phyloP scores from a whole-genome alignment of 805 yeast species.

The Metschnikowia colocasiae region DNA sequence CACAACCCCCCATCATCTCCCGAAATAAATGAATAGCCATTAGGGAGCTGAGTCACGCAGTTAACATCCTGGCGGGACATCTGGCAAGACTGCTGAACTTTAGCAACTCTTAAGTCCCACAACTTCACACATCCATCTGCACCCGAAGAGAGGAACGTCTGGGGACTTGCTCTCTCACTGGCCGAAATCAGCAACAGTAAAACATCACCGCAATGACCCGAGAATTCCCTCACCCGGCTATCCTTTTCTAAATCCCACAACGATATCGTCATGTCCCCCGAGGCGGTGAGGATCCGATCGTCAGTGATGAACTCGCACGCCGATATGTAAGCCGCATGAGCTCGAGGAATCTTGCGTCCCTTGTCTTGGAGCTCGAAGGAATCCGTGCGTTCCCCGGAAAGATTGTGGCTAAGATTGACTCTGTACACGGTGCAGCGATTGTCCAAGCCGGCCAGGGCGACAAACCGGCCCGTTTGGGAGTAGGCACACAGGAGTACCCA shows the following conservation, averaged over 20 bases:
- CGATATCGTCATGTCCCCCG: constrained; percentile 79
- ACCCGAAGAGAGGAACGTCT: constrained; percentile 55
- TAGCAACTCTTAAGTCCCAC: constrained; percentile 53
- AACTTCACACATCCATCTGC: constrained; percentile 65
- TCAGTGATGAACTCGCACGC: constrained; percentile 66
- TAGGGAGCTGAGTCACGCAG: constrained; percentile 57
- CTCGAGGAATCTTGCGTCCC: constrained; percentile 33
- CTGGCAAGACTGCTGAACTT: constrained; percentile 47
- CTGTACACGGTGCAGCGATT: constrained; percentile 73
- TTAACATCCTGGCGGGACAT: constrained; percentile 65
- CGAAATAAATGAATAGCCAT: constrained; percentile 63
- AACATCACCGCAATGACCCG: constrained; percentile 73
- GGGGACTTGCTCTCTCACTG: constrained; percentile 10
- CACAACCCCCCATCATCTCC: constrained; percentile 80
- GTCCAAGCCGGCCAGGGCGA: constrained; percentile 81
- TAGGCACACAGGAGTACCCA: constrained; percentile 78
- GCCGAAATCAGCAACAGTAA: constrained; percentile 37
- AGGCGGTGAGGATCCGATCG: constrained; percentile 56
- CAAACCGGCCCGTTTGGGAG: constrained; percentile 59
- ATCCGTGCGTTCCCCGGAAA: constrained; percentile 1
- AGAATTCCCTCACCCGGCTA: constrained; percentile 47
- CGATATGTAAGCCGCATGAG: constrained; percentile 80
- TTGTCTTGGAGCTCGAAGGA: constrained; percentile 13
- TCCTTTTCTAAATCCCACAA: constrained; percentile 77
- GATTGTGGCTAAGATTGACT: constrained; percentile 10